A percentile compares a stretch with the other conserved stretches of the same genome.
Evolutionary conservation across 1,284 basidiomycete species (phyloP).

Genomic region (Malassezia furfur): DNA sequence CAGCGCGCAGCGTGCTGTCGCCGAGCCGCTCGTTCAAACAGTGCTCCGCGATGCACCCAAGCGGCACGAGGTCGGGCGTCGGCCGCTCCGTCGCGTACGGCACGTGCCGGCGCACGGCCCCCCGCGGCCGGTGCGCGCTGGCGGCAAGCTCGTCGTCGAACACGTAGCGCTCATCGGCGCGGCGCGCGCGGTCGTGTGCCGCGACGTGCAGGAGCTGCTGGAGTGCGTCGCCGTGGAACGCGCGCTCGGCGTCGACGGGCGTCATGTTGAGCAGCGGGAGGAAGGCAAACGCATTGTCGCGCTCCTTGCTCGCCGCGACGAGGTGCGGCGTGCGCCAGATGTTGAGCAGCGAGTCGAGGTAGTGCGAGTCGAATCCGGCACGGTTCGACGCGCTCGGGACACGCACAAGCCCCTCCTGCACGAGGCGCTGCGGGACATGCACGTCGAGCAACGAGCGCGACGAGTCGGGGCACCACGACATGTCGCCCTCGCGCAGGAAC

Average conservation of each 20-base stretch:
- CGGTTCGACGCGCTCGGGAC: conserved; percentile 59
- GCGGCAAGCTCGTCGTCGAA: conserved; percentile 60
- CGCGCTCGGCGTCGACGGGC: conserved; percentile 58
- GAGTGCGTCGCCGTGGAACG: conserved; percentile 55
- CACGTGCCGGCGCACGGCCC: conserved; percentile 45
- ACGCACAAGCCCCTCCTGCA: conserved; percentile 64
- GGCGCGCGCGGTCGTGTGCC: conserved; percentile 24
- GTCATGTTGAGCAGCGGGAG: conserved; percentile 61
- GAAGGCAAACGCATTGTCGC: conserved; percentile 61
- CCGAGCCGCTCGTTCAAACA: conserved; percentile 73
- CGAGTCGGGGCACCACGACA: conserved; percentile 69
- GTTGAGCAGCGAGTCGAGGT: conserved; percentile 67
- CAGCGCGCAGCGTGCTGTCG: conserved; percentile 68
- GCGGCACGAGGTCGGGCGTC: conserved; percentile 52
- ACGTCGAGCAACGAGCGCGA: conserved; percentile 76
- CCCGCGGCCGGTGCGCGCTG: conserved; percentile 44
- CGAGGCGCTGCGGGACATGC: conserved; percentile 66
- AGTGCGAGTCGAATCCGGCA: conserved; percentile 57
- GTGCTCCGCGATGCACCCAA: conserved; percentile 58
- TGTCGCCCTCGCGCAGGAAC: conserved; percentile 73
- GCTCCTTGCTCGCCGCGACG: conserved; percentile 59
- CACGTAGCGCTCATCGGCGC: conserved; percentile 20
- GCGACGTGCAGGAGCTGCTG: conserved; percentile 54
- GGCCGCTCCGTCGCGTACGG: conserved; percentile 34
- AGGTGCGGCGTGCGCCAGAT: conserved; percentile 85